Evolutionary conservation across 441 rosid species (phyloP), one percentile per base, ranked within the genome.

Genomic region (Gossypium trilobum): DNA sequence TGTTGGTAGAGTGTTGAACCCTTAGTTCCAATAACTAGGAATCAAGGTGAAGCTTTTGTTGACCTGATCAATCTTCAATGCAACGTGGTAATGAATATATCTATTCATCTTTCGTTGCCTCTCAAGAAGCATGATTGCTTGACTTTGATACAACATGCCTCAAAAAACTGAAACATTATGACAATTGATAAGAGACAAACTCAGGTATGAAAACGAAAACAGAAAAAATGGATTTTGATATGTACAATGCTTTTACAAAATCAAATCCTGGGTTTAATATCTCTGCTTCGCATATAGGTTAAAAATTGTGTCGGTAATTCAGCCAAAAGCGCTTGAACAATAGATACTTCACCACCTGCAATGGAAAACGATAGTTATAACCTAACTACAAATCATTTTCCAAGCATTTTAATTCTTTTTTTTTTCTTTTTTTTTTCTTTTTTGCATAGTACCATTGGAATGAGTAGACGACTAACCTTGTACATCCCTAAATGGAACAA

Each of bases 281-380:
- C 83, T 74, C 96, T 86, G 79, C 79, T 73, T 75, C 88, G 86
- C 94, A 93, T 85, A 79, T 87, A 88, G 60, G 86, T 75, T 80
- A 89, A 84, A 82, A 93, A 91, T 67, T 93, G 98, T 5, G 87
- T 72, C 0, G 98, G 98, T 74, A 93, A 77, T 83, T 93, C 97
- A 31, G 92, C 91, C 46, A 93, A 84, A 75, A 93, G 92, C 58
- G 78, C 87, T 78, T 89, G 97, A 72, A 91, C 90, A 70, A 89
- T 89, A 59, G 97, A 87, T 27, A 84, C 74, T 9, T 81, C 91
- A 75, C 92, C 91, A 71, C 80, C 98, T 93, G 87, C 86, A 81
- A 54, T 52, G 0, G 46, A 42, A 44, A 52, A n/a, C 1, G 36
- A 11, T 56, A 70, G 42, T 72, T 54, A 74, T 48, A 6, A 50